phyloP scores from a whole-genome alignment of 768 basidiomycete genomes.

The Coprinopsis strossmayeri region DNA sequence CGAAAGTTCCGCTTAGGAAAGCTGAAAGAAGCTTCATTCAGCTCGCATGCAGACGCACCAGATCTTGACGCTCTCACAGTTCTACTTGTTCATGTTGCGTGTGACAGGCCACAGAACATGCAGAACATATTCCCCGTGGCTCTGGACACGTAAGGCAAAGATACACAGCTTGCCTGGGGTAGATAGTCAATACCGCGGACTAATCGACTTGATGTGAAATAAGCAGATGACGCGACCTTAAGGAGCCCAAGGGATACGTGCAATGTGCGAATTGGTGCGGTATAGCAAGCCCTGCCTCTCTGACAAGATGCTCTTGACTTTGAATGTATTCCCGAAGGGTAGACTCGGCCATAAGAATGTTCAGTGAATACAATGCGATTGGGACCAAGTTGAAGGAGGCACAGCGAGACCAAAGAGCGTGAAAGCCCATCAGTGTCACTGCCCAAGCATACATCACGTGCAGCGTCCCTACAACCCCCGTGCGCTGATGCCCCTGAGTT shows the following conservation, averaged over 20 bases:
- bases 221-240: constrained; percentile 30
- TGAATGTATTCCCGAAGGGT: constrained; percentile 40
- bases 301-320: constrained; percentile 42
- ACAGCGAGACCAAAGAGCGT: too few relatives aligned
- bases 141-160: constrained; percentile 71
- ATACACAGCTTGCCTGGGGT: constrained; percentile 66
- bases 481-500: too few relatives aligned
- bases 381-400: too few relatives aligned
- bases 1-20: constrained; percentile 81
- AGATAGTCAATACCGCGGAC: constrained; percentile 10
- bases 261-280: constrained; percentile 63
- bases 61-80: constrained; percentile 33
- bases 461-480: too few relatives aligned
- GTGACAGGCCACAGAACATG: constrained; percentile 84
- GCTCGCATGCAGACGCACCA: constrained; percentile 3
- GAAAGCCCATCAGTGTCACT: neutral
- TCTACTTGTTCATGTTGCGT: constrained; percentile 83
- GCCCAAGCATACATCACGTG: too few relatives aligned
- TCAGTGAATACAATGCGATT: neutral
- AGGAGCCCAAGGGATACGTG: constrained; percentile 50
- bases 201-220: constrained; percentile 6
- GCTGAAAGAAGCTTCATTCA: constrained; percentile 20
- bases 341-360: constrained; percentile 15
- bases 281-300: constrained; percentile 49
- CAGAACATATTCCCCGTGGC: constrained; percentile 67